Base-by-base conservation (phyloP, 2,329 filamentous ascomycete species). In the Curvularia verruculosa region DNA sequence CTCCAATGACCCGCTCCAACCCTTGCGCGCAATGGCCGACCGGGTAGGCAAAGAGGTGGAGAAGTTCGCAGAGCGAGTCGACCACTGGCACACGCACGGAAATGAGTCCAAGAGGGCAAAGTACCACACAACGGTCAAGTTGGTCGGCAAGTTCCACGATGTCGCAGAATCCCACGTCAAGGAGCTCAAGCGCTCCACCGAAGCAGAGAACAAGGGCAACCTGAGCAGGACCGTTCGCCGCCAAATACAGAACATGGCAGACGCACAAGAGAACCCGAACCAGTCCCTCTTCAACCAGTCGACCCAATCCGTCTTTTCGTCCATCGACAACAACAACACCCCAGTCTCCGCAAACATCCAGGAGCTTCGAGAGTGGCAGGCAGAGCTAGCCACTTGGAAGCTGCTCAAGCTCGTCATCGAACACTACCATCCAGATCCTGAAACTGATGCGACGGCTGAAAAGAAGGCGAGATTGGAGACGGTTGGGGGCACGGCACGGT, bases 351-450 rank as follows among this genome's bases (percentile, higher is more conserved):
- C 77, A 29, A 77, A 74, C 41, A 70, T 82, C 19, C 73, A 82
- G 51, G 83, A 85, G 59, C 71, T 89, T 12, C 81, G 84, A 69
- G 84, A 86, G 54, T 89, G 92, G 83, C 87, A 96, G 75, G 84
- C 89, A 62, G 95, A 99, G 77, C 86, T 88, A 39, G 91, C 96
- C 68, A 95, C 92, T 0, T 99, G 95, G 95, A 88, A 96, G 70
- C 82, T 98, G 26, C 80, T 98, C 56, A 84, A 87, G 47, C 85
- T 90, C 37, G 81, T 96, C 59, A 83, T 96, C 49, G 87, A 89
- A 10, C 85, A 90, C 67, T 88, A 91, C 71, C 79, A 81, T 64
- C 78, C 79, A 43, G 68, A 71, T 31, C 73, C 74, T 10, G 72
- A 68, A 3, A 66, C 67, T 13, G 69, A 78, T 52, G 56, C 66